Evolutionary conservation across 73 alveolate genomes (phyloP).

Genomic region (Vitrella brassicaformis): DNA sequence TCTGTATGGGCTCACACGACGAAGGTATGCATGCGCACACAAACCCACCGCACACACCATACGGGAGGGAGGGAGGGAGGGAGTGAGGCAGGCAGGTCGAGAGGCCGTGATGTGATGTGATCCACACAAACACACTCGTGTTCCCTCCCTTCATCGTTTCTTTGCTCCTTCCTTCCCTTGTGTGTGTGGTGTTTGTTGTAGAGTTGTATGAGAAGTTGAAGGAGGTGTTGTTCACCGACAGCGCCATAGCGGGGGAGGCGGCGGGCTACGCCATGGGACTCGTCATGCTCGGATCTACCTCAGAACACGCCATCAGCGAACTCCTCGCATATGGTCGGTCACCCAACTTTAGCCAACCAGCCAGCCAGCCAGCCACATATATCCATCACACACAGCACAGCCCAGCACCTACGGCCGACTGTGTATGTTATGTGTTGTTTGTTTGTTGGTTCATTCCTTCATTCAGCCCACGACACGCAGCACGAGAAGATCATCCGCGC

Average conservation of each 20-base stretch:
- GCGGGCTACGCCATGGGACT: constrained; percentile 76
- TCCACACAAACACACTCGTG: too few relatives aligned
- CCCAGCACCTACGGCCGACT: background rate
- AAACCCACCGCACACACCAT: too few relatives aligned
- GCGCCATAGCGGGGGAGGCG: constrained; percentile 90
- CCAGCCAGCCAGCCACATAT: background rate
- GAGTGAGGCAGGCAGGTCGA: too few relatives aligned
- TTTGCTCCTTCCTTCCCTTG: too few relatives aligned
- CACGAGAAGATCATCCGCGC: constrained; percentile 77
- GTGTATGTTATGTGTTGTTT: background rate
- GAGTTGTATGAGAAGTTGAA: constrained; percentile 55
- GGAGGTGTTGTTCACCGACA: constrained; percentile 67
- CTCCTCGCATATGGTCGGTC: background rate
- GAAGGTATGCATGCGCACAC: constrained; percentile 58
- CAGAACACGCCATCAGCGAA: constrained; percentile 64
- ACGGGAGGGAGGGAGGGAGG: too few relatives aligned
- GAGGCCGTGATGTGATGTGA: too few relatives aligned
- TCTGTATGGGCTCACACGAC: constrained; percentile 73
- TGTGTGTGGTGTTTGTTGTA: too few relatives aligned
- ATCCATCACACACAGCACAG: background rate
- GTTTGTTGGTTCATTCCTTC: constrained; percentile 5
- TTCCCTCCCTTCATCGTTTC: too few relatives aligned
- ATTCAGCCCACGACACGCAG: constrained; percentile 65
- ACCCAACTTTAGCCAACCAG: too few relatives aligned
- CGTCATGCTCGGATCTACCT: constrained; percentile 75